Base-by-base conservation (phyloP, 768 basidiomycete species). In the Zangia roseola region DNA sequence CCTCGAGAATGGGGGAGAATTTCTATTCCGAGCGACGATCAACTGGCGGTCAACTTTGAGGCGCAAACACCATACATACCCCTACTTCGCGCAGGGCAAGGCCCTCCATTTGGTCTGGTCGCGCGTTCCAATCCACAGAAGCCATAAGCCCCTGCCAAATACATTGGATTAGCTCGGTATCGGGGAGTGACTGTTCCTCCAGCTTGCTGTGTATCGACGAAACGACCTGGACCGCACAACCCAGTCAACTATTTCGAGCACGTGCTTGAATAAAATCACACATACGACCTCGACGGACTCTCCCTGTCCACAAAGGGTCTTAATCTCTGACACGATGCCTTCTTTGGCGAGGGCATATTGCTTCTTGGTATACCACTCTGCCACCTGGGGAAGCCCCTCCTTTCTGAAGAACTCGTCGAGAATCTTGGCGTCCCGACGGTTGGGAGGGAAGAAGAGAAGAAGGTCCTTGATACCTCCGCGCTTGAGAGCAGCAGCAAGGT, bases 361-460 rank as follows among this genome's bases (percentile, higher is more conserved):
- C 66, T 84, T 86, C 78, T 94, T 97, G 39, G 83, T 82, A 80
- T 89, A 97, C 91, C 92, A 97, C 14, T 98, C 95, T 3, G 89
- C 86, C 36, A 97, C 81, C 57, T 84, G 82, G 17, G 83, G 71
- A 17, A 97, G 74, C 17, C 82, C 84, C 50, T 83, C 86, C 49
- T 82, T 80, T 71, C 81, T 89, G 79, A 98, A 97, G 65, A 93
- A 86, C 7, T 88, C 85, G 57, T 94, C 91, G 42, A 97, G 76
- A 35, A 74, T 67, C 60, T 85, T 82, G 56, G 77, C 76, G 40
- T 86, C 82, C 50, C 91, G 83, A 67, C 86, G 91, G 69, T 87
- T 88, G 8, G 79, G 71, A 16, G 94, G 93, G 78, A 97, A 94
- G 74, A 97, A 94, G 16, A 77, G 72, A 49, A 90, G 74, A 43